Base-by-base conservation (phyloP, 495 filamentous ascomycete species). In the Neurospora discreta region DNA sequence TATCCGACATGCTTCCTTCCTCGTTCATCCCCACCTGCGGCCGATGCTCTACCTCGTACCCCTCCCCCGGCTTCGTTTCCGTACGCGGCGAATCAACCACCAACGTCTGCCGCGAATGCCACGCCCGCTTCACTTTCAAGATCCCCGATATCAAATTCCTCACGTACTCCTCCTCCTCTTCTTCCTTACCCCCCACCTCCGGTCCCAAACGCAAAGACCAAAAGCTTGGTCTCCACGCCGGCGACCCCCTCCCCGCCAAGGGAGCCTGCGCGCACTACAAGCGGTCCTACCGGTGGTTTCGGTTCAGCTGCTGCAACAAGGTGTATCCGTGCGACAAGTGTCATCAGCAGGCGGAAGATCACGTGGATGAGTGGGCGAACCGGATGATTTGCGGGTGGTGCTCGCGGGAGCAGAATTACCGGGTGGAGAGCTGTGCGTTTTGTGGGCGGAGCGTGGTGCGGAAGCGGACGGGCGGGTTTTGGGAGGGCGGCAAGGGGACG, bases 401-500 rank as follows among this genome's bases (percentile, higher is more conserved):
- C 77, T 92, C 89, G 16, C 81, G 94, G 69, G 94, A 97, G 82
- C 92, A 95, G 84, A 90, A 90, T 71, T 97, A 92, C 79, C 81
- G 89, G 43, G 90, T 91, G 0, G 92, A 96, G 76, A 90, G 91
- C 68, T 97, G 94, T 75, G 86, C 83, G 0, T 88, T 93, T 68
- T 97, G 94, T 78, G 90, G 88, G 73, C 81, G 89, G n/a, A 85
- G 82, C 26, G 85, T 97, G 1, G 84, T 93, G n/a, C 89, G 92
- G 6, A 78, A 78, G 68, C 73, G 76, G 40, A 90, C 91, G 0
- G 88, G 83, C 71, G 93, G 93, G 9, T 97, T 92, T 78, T 97
- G 94, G 94, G 94, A 97, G 81, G 94, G 93, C 18, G 94, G 94
- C 2, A 94, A 92, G 78, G 93, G 93, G 11, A 95, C 90, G n/a